Evolutionary conservation across 1,284 basidiomycete species (phyloP).

Genomic region (Fomitiporia mediterranea): DNA sequence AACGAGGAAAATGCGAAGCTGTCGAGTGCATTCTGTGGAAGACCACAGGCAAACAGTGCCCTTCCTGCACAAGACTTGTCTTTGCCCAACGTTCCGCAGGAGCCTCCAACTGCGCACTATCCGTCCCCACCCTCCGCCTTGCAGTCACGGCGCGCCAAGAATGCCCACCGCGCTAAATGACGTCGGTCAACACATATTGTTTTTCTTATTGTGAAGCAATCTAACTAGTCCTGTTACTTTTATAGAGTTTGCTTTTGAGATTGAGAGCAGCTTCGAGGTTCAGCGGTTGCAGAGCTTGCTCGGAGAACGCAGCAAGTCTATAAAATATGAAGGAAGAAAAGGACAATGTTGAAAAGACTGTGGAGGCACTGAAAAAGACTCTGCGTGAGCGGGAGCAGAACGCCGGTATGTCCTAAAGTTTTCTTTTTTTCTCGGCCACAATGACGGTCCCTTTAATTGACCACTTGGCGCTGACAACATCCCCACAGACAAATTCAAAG

Average conservation of each 20-base stretch:
- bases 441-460: not conserved
- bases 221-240: conserved; percentile 18
- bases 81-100: conserved; percentile 36
- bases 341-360: conserved; percentile 72
- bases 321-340: conserved; percentile 87
- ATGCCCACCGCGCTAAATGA: conserved; percentile 81
- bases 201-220: not conserved
- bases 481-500: conserved; percentile 15
- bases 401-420: conserved; percentile 49
- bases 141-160: conserved; percentile 78
- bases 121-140: conserved; percentile 52
- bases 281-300: conserved; percentile 82
- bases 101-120: conserved; percentile 38
- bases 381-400: conserved; percentile 74
- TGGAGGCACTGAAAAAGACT: conserved; percentile 66
- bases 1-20: conserved; percentile 79
- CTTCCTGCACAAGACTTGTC: conserved; percentile 33
- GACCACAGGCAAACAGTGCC: conserved; percentile 28
- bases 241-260: conserved; percentile 92
- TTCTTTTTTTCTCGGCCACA: not conserved
- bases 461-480: no score
- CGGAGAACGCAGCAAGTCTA: conserved; percentile 82
- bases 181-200: conserved; percentile 53
- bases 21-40: conserved; percentile 60
- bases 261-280: conserved; percentile 89